Percentiles rank a stretch among this genome's conserved stretches.
These are phyloP conservation scores for Hypoxylon sp. DNA, from an alignment of 2,329 filamentous ascomycete genomes.

Conservation along the genomic window DNA sequence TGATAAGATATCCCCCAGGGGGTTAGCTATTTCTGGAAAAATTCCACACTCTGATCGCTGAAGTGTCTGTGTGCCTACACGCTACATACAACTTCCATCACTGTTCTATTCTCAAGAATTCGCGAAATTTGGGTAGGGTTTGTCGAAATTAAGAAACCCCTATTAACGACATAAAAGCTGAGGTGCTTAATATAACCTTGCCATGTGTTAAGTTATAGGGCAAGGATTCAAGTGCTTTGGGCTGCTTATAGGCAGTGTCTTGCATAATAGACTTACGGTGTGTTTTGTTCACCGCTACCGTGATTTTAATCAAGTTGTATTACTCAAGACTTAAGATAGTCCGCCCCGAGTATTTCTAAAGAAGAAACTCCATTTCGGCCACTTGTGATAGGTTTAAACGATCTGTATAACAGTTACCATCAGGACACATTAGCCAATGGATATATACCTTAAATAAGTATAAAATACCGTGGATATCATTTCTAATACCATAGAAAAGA, in stretches of 20 bases:
- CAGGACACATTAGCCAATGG: not conserved
- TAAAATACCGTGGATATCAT: not conserved
- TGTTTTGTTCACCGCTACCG: constrained; percentile 28
- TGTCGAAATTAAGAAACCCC: not conserved
- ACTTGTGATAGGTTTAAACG: not conserved
- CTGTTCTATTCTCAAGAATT: not conserved
- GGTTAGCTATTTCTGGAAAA: constrained; percentile 7
- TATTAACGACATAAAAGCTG: not conserved
- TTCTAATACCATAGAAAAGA: constrained; percentile 7
- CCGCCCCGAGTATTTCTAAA: constrained; percentile 11
- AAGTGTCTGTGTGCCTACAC: constrained; percentile 4
- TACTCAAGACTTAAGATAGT: constrained; percentile 5
- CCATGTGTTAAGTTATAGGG: not conserved
- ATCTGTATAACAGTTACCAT: not conserved
- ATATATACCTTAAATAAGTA: not conserved
- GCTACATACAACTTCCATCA: not conserved
- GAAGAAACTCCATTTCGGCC: constrained; percentile 20
- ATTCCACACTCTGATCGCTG: not conserved
- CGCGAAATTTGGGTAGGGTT: not conserved
- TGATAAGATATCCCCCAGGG: constrained; percentile 14
- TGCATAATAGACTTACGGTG: constrained; percentile 4
- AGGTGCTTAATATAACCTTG: not conserved
- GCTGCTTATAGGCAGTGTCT: not conserved
- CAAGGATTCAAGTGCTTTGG: not conserved
- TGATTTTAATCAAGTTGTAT: constrained; percentile 12